A percentile compares a stretch with the other conserved stretches of the same genome.
These are phyloP conservation scores for Trametes cinnabarina DNA, from an alignment of 768 basidiomycete species.

Conservation along the genomic window DNA sequence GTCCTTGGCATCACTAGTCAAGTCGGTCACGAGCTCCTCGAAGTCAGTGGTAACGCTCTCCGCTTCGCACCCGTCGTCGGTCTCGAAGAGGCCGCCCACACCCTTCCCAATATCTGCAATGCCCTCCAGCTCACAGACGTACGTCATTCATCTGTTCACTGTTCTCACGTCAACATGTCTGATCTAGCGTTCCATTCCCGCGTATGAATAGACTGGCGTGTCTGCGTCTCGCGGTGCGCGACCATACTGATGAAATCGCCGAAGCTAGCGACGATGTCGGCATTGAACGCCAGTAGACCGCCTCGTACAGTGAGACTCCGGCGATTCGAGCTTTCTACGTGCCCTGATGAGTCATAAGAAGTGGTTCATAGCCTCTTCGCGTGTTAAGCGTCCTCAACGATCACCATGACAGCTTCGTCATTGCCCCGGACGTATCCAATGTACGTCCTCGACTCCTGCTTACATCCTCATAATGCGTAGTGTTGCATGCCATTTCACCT, in stretches of 20 bases:
- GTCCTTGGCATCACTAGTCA: constrained; percentile 42
- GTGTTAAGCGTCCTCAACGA: no score
- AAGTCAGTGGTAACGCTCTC: constrained; percentile 41
- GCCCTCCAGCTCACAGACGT: constrained; percentile 61
- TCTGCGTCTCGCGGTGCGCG: constrained; percentile 67
- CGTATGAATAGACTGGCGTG: constrained; percentile 69
- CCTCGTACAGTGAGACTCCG: constrained; percentile 46
- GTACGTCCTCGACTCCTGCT: no score
- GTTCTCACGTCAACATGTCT: background rate
- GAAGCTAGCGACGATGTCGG: constrained; percentile 54
- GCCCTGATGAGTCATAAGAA: no score
- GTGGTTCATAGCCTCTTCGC: no score
- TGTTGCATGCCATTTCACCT: no score
- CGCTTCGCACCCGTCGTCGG: constrained; percentile 56
- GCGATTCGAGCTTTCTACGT: background rate
- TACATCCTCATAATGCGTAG: no score
- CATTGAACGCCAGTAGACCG: constrained; percentile 48
- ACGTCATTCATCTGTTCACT: constrained; percentile 31
- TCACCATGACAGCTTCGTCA: no score
- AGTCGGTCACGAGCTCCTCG: constrained; percentile 45
- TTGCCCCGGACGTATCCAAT: no score
- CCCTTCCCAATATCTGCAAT: constrained; percentile 63
- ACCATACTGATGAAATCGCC: constrained; percentile 60
- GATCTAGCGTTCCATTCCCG: background rate
- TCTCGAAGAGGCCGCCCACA: constrained; percentile 48